These are phyloP conservation scores for Cynara cardunculus DNA, from an alignment of 129 eudicot genomes.

Conservation along the genomic window DNA sequence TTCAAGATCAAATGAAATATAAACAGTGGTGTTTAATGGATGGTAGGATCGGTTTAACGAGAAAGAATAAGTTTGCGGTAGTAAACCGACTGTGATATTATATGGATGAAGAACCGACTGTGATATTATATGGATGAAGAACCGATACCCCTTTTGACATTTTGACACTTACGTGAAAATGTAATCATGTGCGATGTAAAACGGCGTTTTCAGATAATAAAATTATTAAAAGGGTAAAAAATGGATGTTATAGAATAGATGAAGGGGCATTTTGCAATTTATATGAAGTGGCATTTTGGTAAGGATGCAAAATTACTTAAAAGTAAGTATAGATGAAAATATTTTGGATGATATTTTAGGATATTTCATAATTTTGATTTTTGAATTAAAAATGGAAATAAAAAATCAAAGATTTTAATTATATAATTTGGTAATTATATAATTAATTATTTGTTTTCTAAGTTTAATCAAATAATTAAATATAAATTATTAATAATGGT, in stretches of 20 bases:
- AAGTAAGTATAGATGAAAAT: background rate
- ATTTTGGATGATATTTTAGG: background rate
- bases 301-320: background rate
- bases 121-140: background rate
- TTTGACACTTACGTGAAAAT: background rate
- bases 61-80: background rate
- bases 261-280: constrained; percentile 21
- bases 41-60: background rate
- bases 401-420: background rate
- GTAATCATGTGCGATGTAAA: background rate
- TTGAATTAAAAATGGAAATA: no score
- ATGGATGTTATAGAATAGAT: background rate
- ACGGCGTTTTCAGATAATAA: background rate
- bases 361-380: no score
- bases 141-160: background rate
- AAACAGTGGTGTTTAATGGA: background rate
- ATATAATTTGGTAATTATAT: background rate
- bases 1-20: background rate
- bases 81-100: background rate
- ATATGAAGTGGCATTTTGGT: background rate
- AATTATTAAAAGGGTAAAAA: background rate
- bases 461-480: background rate
- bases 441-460: no score
- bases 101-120: background rate
- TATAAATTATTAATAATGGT: no score